A percentile compares a stretch with the other conserved stretches of the same genome.
Evolutionary conservation across 805 yeast species (phyloP).

Genomic region (Schwanniomyces occidentalis): DNA sequence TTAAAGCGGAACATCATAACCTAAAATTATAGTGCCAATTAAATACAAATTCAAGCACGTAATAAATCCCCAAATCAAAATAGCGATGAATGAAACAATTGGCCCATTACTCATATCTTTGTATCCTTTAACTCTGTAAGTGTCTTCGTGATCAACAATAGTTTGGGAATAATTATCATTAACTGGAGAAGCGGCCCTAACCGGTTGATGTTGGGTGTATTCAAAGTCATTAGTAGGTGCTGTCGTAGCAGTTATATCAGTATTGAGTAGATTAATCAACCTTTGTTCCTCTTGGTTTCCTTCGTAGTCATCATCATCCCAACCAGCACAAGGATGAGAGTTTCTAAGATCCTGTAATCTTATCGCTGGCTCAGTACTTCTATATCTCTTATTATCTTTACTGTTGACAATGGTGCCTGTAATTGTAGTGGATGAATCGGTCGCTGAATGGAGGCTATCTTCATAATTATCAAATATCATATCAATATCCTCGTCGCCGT

Average conservation of each 20-base stretch:
- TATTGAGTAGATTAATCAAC: constrained; percentile 9
- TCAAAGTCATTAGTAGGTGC: neutral
- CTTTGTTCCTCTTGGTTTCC: constrained; percentile 16
- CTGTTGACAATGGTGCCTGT: neutral
- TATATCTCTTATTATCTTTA: constrained; percentile 19
- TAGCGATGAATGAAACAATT: constrained; percentile 51
- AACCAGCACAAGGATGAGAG: constrained; percentile 44
- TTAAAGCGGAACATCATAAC: constrained; percentile 28
- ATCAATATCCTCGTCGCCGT: constrained; percentile 28
- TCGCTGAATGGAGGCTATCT: neutral
- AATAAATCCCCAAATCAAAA: constrained; percentile 68
- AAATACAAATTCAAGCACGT: constrained; percentile 72
- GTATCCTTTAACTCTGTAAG: constrained; percentile 31
- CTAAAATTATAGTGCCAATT: constrained; percentile 39
- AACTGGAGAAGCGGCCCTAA: neutral
- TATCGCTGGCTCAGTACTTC: constrained; percentile 40
- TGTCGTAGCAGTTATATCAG: neutral
- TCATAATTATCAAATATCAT: constrained; percentile 15
- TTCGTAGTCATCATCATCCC: constrained; percentile 37
- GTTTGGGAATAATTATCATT: constrained; percentile 1
- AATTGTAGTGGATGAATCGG: constrained; percentile 3
- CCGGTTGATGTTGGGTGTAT: constrained; percentile 1
- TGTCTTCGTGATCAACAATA: constrained; percentile 7
- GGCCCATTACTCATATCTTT: constrained; percentile 74
- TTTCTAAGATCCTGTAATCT: constrained; percentile 39